Conservation (phyloP, 1,284 basidiomycete genomes). For the Coniophora puteana region DNA sequence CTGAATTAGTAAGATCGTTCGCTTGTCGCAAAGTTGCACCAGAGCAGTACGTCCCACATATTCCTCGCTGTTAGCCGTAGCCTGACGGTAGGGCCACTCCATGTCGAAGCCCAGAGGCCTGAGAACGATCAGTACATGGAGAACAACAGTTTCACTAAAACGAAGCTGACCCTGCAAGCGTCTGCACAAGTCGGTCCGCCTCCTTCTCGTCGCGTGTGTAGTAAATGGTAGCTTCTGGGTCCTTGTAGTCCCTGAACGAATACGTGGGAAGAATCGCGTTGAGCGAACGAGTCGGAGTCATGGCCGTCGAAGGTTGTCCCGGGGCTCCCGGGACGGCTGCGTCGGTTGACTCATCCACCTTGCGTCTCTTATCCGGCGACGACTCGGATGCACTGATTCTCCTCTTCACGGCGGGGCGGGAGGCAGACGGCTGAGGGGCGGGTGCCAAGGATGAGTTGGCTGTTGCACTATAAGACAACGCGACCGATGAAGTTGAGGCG, state of each 20-base stretch:
- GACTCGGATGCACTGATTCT: too few species aligned
- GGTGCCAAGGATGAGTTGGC: too few species aligned
- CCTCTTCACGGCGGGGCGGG: too few species aligned
- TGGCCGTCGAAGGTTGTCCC: too few species aligned
- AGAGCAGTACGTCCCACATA: slow-evolving; percentile 49
- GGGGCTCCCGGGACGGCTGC: too few species aligned
- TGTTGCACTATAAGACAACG: too few species aligned
- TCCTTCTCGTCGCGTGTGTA: slow-evolving; percentile 40
- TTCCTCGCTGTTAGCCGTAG: slow-evolving; percentile 24
- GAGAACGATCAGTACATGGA: neutral
- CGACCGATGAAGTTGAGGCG: too few species aligned
- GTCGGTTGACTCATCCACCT: too few species aligned
- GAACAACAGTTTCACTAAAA: neutral
- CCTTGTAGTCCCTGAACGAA: slow-evolving; percentile 35
- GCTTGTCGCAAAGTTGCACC: slow-evolving; percentile 47
- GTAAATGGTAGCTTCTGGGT: slow-evolving; percentile 31
- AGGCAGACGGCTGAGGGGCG: too few species aligned
- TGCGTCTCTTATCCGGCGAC: too few species aligned
- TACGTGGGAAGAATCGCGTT: slow-evolving; percentile 34
- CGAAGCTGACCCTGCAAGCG: slow-evolving; percentile 34
- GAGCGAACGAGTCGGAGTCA: too few species aligned
- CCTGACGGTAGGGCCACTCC: slow-evolving; percentile 53
- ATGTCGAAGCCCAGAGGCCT: slow-evolving; percentile 60
- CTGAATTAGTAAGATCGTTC: slow-evolving; percentile 54
- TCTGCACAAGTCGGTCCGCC: slow-evolving; percentile 37